A percentile compares a stretch with the other conserved stretches of the same genome.
phyloP scores from a whole-genome alignment of 495 filamentous ascomycete genomes.

The Penicillium cinerascens region DNA sequence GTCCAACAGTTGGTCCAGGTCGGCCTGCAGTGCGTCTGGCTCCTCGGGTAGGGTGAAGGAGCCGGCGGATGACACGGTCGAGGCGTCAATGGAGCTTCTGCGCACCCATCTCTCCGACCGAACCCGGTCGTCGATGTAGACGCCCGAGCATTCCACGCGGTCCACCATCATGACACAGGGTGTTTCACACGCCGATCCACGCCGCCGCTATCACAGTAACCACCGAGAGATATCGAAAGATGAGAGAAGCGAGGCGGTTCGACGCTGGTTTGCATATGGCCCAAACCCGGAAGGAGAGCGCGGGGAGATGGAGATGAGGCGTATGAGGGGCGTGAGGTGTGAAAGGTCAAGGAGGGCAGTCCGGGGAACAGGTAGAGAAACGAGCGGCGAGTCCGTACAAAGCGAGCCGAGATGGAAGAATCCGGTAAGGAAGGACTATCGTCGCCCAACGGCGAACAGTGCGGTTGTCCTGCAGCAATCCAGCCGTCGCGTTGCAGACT shows the following conservation, averaged over 20 bases:
- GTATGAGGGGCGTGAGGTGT: neutral
- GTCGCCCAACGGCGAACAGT: conserved; percentile 28
- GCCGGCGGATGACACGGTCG: conserved; percentile 21
- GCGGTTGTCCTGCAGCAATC: conserved; percentile 36
- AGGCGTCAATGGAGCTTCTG: conserved; percentile 31
- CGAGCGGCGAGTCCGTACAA: conserved; percentile 19
- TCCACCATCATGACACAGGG: conserved; percentile 54
- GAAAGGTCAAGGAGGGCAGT: neutral
- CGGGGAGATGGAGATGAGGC: neutral
- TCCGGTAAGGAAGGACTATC: conserved; percentile 16
- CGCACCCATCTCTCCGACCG: conserved; percentile 58
- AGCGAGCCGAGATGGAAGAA: conserved; percentile 7
- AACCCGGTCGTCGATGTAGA: conserved; percentile 78
- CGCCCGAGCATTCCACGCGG: conserved; percentile 67
- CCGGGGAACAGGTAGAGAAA: conserved; percentile 3
- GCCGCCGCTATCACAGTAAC: conserved; percentile 11
- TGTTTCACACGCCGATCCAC: conserved; percentile 6
- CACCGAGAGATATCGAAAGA: conserved; percentile 7
- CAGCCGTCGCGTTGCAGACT: conserved; percentile 26
- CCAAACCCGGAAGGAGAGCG: conserved; percentile 10
- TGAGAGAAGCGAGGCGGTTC: conserved; percentile 8
- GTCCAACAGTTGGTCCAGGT: conserved; percentile 47
- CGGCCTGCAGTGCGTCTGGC: conserved; percentile 46
- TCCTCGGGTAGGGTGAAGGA: conserved; percentile 40
- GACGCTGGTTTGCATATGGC: conserved; percentile 25